Evolutionary conservation across 2,329 filamentous ascomycete genomes (phyloP), one percentile per base, ranked within the genome.

Genomic region (Stachybotrys chlorohalonatus): DNA sequence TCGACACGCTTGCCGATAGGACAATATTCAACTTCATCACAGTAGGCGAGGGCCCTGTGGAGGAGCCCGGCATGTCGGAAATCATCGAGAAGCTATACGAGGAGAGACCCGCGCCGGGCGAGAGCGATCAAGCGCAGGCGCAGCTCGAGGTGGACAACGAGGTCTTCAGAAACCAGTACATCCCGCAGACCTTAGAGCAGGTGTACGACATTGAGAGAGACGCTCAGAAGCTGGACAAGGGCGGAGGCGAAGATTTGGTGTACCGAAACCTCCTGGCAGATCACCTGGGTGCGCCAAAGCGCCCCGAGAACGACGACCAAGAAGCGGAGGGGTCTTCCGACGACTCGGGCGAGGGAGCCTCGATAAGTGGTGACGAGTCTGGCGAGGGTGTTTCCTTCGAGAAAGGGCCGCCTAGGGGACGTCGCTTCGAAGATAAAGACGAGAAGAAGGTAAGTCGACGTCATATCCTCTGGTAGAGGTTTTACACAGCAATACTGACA

Each of bases 161-260:
- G 60, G 94, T 97, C 6, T 99, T 96, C 75, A 83, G 93, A 63
- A 88, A 96, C 64, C 90, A 96, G 69, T 99, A 95, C 70, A 97
- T 99, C 53, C 94, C 94, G 0, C 92, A 96, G 70, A 97, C 89
- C 0, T 78, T 99, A 48, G 89, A 97, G 62, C 90, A 99, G 66
- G 93, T 99, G 5, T 96, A 96, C 70, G 92, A 99, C 67, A 85
- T 96, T 52, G 94, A 97, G 71, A 87, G 92, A 62, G 94, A 97
- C 62, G 89, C 85, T 2, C 86, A 90, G 62, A 85, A 85, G 68
- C 81, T 96, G 24, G 82, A 82, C 7, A 79, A 84, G 48, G 91
- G 90, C 6, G 80, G 87, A 59, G 89, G 86, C 17, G 81, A 83
- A 11, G 84, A 87, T n/a, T 77, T 96, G 0, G 83, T 96, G 1